These are phyloP conservation scores for Eucalyptus cloeziana DNA, from an alignment of 345 rosid genomes.

Conservation along the genomic window DNA sequence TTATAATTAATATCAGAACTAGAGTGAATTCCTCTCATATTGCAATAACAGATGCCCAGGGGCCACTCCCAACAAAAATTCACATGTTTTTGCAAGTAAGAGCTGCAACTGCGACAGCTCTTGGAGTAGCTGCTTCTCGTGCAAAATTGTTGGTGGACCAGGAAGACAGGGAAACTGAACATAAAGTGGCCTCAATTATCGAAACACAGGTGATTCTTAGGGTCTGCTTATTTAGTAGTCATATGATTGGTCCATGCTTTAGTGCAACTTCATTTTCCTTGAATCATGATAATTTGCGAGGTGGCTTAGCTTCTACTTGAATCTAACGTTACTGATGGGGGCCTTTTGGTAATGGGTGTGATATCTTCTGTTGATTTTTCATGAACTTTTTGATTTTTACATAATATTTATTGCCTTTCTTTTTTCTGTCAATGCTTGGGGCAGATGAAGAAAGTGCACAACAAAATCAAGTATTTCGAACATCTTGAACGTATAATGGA, in stretches of 20 bases:
- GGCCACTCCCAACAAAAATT: slow-evolving; percentile 8
- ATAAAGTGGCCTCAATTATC: slow-evolving; percentile 41
- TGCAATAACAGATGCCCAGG: slow-evolving; percentile 27
- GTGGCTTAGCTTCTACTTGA: background rate
- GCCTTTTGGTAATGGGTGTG: background rate
- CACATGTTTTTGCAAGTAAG: slow-evolving; percentile 62
- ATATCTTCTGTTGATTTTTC: background rate
- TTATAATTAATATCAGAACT: background rate
- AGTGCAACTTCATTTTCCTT: background rate
- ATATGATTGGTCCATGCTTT: background rate
- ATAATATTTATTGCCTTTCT: background rate
- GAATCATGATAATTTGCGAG: background rate
- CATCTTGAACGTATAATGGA: slow-evolving; percentile 72
- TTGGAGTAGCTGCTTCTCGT: slow-evolving; percentile 74
- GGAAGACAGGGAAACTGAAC: slow-evolving; percentile 74
- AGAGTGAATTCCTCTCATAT: background rate
- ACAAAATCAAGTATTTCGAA: slow-evolving; percentile 55
- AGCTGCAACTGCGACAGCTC: slow-evolving; percentile 65
- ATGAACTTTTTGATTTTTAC: background rate
- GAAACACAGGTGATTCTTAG: slow-evolving; percentile 51
- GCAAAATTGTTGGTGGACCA: slow-evolving; percentile 80
- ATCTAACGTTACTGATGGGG: background rate
- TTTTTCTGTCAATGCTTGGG: background rate
- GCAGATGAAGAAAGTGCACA: slow-evolving; percentile 66
- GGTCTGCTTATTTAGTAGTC: background rate